Evolutionary conservation across 75 land plant species (phyloP).

Genomic region (Cunninghamia lanceolata): DNA sequence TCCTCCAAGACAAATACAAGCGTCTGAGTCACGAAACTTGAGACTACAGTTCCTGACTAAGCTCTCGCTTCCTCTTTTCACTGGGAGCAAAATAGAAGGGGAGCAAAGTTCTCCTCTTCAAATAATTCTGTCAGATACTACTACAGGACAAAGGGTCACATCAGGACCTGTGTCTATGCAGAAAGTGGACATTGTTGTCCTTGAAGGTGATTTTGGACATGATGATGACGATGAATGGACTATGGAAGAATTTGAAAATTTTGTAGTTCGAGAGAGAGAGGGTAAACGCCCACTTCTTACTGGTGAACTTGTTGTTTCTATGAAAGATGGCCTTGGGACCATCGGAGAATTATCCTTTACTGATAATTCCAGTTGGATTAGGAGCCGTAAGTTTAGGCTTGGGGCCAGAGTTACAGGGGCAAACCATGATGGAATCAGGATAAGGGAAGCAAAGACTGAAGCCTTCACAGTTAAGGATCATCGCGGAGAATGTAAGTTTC

Average conservation of each 20-base stretch:
- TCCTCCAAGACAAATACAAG: constrained; percentile 23
- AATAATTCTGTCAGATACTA: constrained; percentile 31
- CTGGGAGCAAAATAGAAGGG: constrained; percentile 53
- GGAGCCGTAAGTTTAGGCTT: constrained; percentile 58
- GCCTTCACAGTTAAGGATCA: constrained; percentile 71
- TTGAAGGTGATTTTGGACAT: constrained; percentile 66
- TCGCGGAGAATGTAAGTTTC: constrained; percentile 70
- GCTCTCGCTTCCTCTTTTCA: constrained; percentile 57
- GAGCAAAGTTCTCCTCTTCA: constrained; percentile 35
- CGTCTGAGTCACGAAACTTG: constrained; percentile 26
- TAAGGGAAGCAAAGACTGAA: constrained; percentile 59
- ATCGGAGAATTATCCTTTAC: constrained; percentile 50
- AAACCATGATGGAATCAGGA: constrained; percentile 22
- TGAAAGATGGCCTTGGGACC: constrained; percentile 47
- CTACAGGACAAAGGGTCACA: constrained; percentile 22
- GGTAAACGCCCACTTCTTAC: constrained; percentile 65
- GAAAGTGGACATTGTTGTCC: constrained; percentile 57
- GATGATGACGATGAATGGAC: constrained; percentile 59
- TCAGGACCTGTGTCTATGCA: constrained; percentile 38
- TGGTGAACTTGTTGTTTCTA: constrained; percentile 37
- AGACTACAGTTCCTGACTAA: constrained; percentile 30
- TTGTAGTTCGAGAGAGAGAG: constrained; percentile 48
- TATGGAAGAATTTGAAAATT: constrained; percentile 29
- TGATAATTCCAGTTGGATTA: constrained; percentile 80
- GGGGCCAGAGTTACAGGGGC: constrained; percentile 34